Evolutionary conservation across 305 asterid species (phyloP), one percentile per base, ranked within the genome.

Genomic region (Lippia alba): DNA sequence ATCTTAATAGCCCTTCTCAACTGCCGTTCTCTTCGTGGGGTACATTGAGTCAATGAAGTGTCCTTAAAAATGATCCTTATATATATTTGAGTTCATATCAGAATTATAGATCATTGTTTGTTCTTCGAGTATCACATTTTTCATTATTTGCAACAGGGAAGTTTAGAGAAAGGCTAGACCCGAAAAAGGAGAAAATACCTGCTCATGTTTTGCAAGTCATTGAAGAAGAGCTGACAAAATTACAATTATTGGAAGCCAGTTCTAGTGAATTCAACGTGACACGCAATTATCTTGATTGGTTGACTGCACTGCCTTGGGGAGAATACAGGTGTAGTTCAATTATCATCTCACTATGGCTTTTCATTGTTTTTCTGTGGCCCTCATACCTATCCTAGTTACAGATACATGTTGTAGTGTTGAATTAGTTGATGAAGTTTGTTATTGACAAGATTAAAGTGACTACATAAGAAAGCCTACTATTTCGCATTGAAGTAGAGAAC

Each of bases 231-330:
- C 80, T 90, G 69, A 84, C 97, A 59, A 94, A 94, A 75, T 82
- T 92, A 75, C 98, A 92, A 79, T 71, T 92, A 70, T 65, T 94
- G 74, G 99, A 94, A 86, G 96, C 99, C 19, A 94, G 99, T 85
- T 94, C 99, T 10, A 94, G 99, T 82, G 99, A 94, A 82, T 94
- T 94, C 76, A 94, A 92, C 24, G 99, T 92, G 24, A 94, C 99
- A 44, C 97, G 99, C 72, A 92, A 92, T 80, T 94, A 94, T 85
- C 93, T 94, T 70, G 99, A 94, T 81, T 94, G 99, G 99, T 84
- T 92, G 88, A 94, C 98, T 74, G 96, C 96, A 1, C 71, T 94
- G 82, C 99, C 99, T 30, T 94, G 99, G 98, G 98, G 99, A 54
- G 96, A 87, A 80, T 92, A 87, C 90, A 94, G 99, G 99, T 94